Conservation (phyloP, 1,284 basidiomycete genomes). For the Lignosus rhinocerotis region DNA sequence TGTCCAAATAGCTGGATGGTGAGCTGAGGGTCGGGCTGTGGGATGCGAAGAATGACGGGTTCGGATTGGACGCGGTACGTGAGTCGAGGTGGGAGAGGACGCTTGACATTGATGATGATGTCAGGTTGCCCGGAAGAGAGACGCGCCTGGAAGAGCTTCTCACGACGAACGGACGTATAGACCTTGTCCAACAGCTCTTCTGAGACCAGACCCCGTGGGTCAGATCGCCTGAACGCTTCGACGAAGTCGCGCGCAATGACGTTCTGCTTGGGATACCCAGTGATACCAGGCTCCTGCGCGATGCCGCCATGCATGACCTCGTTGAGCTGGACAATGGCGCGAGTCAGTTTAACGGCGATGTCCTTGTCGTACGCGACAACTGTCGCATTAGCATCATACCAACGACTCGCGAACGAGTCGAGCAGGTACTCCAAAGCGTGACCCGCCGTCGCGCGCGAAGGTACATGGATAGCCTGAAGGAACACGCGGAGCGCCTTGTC, state of each 20-base stretch:
- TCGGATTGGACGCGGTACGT: conserved; percentile 87
- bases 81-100: conserved; percentile 71
- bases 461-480: conserved; percentile 78
- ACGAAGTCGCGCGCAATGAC: conserved; percentile 78
- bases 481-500: conserved; percentile 90
- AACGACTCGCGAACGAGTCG: conserved; percentile 86
- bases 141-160: conserved; percentile 75
- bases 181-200: conserved; percentile 76
- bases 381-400: conserved; percentile 87
- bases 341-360: conserved; percentile 75
- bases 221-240: conserved; percentile 75
- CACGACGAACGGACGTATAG: conserved; percentile 73
- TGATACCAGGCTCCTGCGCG: conserved; percentile 59
- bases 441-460: conserved; percentile 47
- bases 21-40: conserved; percentile 77
- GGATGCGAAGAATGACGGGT: conserved; percentile 79
- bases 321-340: conserved; percentile 86
- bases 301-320: conserved; percentile 73
- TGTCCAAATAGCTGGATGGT: conserved; percentile 82
- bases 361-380: conserved; percentile 79
- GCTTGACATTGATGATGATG: conserved; percentile 67
- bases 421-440: conserved; percentile 66
- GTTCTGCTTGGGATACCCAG: conserved; percentile 61
- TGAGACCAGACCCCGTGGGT: conserved; percentile 66
- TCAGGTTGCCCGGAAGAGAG: conserved; percentile 44